Evolutionary conservation across 176 grass and related monocot species (phyloP), one percentile per base, ranked within the genome.

Genomic region (Musa acuminata): DNA sequence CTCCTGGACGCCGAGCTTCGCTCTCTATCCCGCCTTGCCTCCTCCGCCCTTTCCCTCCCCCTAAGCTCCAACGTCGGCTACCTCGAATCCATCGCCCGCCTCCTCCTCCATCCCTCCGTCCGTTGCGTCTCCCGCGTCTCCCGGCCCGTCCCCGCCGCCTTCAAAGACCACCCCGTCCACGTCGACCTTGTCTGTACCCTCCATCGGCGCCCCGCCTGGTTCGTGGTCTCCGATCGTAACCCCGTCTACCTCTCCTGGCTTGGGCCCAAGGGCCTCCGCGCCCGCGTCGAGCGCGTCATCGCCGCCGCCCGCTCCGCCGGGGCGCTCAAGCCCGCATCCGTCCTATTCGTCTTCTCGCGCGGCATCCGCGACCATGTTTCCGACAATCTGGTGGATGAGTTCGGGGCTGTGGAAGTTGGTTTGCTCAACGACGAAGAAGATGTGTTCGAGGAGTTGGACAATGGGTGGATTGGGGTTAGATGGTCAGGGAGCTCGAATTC

Each of bases 31-130:
- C 89, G 79, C 80, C 77, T 10, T 20, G 19, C 22, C 8, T 23
- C 49, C 9, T 51, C 72, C 67, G 8, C 49, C 48, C 59, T n/a
- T 8, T 8, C 60, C 55, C 19, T 74, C 25, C 85, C 85, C 75
- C 85, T 97, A 67, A 80, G 86, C 88, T 85, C 94, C 80, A 98
- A 98, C 84, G 79, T 91, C 43, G 90, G 90, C 24, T 81, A 93
- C 80, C 84, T 93, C 57, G 81, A 77, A 4, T 86, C 88, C 49
- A 67, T 93, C 50, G 85, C 73, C 80, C 95, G 77, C 48, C 82
- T 93, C 72, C 86, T 98, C 58, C n/a, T 83, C 63, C 90, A 98
- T 72, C 94, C 90, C n/a, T 71, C 82, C 64, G 73, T 98, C 29
- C 84, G 66, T 25, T 75, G 75, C 17, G 79, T 87, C 11, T 93